Conservation (phyloP, 148 eudicot species). For the Rhododendron ovatum region DNA sequence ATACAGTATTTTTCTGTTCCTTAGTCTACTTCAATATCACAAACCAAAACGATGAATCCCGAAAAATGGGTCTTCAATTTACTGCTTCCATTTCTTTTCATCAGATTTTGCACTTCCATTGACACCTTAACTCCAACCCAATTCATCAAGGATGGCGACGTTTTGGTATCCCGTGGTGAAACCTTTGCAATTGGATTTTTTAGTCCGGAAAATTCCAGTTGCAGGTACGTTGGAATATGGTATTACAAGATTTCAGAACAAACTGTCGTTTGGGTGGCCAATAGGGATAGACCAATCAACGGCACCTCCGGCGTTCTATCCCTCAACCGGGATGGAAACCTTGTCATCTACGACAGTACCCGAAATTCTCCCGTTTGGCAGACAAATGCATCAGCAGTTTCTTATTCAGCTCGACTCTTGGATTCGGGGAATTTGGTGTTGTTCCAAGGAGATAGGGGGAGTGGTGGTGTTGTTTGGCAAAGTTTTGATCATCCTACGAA, state of each 20-base stretch:
- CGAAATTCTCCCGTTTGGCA: too few relatives aligned
- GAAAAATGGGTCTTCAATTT: not conserved
- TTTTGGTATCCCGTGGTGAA: constrained; percentile 4
- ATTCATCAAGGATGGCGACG: not conserved
- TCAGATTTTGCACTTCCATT: not conserved
- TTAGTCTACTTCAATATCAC: too few relatives aligned
- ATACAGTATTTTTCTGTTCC: too few relatives aligned
- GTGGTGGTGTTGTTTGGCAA: too few relatives aligned
- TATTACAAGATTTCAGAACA: not conserved
- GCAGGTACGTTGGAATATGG: constrained; percentile 24
- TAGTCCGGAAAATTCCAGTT: not conserved
- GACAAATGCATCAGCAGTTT: too few relatives aligned
- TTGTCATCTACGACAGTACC: too few relatives aligned
- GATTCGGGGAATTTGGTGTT: too few relatives aligned
- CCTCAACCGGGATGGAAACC: too few relatives aligned
- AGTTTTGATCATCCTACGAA: too few relatives aligned
- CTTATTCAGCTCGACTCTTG: too few relatives aligned
- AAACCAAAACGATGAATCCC: not conserved
- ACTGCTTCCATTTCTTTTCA: not conserved
- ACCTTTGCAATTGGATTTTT: constrained; percentile 14
- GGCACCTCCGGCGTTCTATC: not conserved
- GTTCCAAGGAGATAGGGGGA: too few relatives aligned
- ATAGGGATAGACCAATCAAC: constrained; percentile 3
- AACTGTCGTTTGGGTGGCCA: not conserved
- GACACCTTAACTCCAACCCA: constrained; percentile 1